A percentile compares a stretch with the other conserved stretches of the same genome.
phyloP scores from a whole-genome alignment of 257 asterid species.

The Solanum arcanum region DNA sequence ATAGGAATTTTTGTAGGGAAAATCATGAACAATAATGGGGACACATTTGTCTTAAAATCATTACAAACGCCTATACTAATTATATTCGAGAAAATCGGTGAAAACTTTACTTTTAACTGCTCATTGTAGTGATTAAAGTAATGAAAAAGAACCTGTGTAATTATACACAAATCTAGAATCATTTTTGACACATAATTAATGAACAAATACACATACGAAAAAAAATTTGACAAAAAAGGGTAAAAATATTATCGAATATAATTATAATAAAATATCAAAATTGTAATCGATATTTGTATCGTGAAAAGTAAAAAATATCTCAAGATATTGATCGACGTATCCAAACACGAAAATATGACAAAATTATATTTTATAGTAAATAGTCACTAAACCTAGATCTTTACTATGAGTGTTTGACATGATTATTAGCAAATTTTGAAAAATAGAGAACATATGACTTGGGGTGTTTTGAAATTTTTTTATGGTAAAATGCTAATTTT shows the following conservation, averaged over 20 bases:
- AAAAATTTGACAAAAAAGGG: not conserved
- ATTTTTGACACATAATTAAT: not conserved
- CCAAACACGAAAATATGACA: not conserved
- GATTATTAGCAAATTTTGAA: too few species aligned
- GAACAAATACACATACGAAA: not conserved
- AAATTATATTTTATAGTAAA: not conserved
- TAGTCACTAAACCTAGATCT: not conserved
- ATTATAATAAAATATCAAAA: not conserved
- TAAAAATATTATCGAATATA: not conserved
- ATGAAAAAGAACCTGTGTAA: not conserved
- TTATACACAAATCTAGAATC: not conserved
- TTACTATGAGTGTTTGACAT: too few species aligned
- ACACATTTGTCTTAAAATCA: conserved; percentile 27
- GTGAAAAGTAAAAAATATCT: not conserved
- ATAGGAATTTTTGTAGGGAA: conserved; percentile 19
- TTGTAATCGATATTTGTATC: not conserved
- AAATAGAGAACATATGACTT: too few species aligned
- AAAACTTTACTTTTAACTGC: not conserved
- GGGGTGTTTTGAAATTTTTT: too few species aligned
- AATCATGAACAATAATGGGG: conserved; percentile 23
- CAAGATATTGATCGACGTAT: not conserved
- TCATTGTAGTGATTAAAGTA: not conserved
- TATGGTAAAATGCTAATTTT: too few species aligned
- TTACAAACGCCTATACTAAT: not conserved
- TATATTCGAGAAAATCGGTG: not conserved